phyloP scores from a whole-genome alignment of 768 basidiomycete species.

The Rhodosporidiobolus odoratus region DNA sequence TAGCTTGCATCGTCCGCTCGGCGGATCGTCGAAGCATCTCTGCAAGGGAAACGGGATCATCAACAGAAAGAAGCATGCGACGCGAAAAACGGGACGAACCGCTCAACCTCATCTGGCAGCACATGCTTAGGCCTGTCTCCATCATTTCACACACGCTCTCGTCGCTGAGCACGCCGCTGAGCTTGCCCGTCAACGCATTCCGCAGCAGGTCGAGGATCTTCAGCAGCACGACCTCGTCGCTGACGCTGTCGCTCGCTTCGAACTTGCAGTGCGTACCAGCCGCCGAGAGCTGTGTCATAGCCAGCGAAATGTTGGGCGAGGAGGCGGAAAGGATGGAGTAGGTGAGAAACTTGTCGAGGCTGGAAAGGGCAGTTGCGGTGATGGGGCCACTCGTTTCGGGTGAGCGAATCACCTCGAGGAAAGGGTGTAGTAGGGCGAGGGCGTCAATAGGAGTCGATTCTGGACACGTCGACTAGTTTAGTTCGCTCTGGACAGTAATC shows the following conservation, averaged over 20 bases:
- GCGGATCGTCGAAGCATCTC: conserved; percentile 82
- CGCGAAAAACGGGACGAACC: conserved; percentile 54
- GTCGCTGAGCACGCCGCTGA: conserved; percentile 73
- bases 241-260: conserved; percentile 93
- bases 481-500: conserved; percentile 5
- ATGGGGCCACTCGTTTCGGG: conserved; percentile 94
- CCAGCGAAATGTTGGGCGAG: conserved; percentile 57
- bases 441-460: conserved; percentile 41
- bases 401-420: conserved; percentile 87
- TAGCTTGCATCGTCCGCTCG: conserved; percentile 78
- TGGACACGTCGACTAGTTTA: neutral
- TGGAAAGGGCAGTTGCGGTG: conserved; percentile 83
- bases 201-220: conserved; percentile 71
- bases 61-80: neutral
- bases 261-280: conserved; percentile 95
- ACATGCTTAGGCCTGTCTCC: conserved; percentile 92
- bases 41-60: conserved; percentile 47
- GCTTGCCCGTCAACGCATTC: conserved; percentile 48
- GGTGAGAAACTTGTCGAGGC: conserved; percentile 80
- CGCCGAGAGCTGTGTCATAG: conserved; percentile 75
- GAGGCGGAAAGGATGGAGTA: conserved; percentile 63
- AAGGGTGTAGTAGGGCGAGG: conserved; percentile 63
- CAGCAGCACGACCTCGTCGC: conserved; percentile 90
- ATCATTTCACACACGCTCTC: conserved; percentile 97
- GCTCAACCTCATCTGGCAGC: conserved; percentile 92